Evolutionary conservation across 345 rosid species (phyloP).

Genomic region (Fremontodendron californicum): DNA sequence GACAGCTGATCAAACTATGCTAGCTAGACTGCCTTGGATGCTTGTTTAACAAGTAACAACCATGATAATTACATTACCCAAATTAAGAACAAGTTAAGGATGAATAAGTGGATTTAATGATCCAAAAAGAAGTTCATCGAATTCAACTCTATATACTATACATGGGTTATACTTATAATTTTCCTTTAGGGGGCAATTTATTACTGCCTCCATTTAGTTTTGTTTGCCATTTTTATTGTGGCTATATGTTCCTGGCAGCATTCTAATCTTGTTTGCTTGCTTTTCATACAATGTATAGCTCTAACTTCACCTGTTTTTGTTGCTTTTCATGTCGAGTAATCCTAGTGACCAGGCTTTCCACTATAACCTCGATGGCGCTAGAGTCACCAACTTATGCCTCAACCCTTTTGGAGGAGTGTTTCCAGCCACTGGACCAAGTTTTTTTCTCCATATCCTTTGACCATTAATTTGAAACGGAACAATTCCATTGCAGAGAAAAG

Average conservation of each 20-base stretch:
- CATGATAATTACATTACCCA: background rate
- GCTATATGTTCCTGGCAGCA: background rate
- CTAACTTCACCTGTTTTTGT: constrained; percentile 2
- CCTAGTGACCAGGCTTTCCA: background rate
- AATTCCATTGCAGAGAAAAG: too few species aligned
- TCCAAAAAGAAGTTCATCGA: background rate
- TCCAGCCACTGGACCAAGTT: background rate
- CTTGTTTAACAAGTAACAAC: background rate
- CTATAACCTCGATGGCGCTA: background rate
- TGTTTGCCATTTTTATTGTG: background rate
- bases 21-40: background rate
- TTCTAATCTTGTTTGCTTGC: background rate
- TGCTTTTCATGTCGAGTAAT: background rate
- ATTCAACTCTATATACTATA: background rate
- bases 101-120: background rate
- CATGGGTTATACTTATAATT: background rate
- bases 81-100: background rate
- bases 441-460: background rate
- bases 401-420: background rate
- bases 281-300: background rate
- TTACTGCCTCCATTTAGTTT: background rate
- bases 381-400: background rate
- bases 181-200: background rate
- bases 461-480: background rate
- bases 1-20: background rate